A percentile compares a stretch with the other conserved stretches of the same genome.
Evolutionary conservation across 129 eudicot species (phyloP).

Genomic region (Chrysanthemum makinoi): DNA sequence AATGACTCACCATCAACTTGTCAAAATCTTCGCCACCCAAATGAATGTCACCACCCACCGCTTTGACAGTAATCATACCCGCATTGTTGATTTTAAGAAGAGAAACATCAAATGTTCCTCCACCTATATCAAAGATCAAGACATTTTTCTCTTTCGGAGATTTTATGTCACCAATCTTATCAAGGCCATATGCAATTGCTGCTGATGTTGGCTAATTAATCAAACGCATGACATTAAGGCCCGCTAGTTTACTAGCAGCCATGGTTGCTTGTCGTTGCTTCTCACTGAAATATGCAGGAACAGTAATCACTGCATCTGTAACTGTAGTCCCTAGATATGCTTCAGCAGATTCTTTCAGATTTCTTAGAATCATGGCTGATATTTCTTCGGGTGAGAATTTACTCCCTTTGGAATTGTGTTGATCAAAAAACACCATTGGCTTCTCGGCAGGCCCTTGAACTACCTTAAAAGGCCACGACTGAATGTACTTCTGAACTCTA

Average conservation of each 20-base stretch:
- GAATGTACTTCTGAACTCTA: constrained; percentile 7
- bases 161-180: background rate
- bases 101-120: constrained; percentile 27
- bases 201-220: constrained; percentile 1
- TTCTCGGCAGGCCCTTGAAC: constrained; percentile 1
- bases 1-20: constrained; percentile 8
- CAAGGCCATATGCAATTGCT: constrained; percentile 11
- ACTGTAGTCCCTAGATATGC: constrained; percentile 17
- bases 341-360: constrained; percentile 21
- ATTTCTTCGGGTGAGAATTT: constrained; percentile 23
- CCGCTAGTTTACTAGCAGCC: constrained; percentile 15
- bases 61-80: background rate
- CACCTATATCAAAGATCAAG: constrained; percentile 7
- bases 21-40: constrained; percentile 16
- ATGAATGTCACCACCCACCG: background rate
- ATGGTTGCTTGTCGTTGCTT: constrained; percentile 19
- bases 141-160: constrained; percentile 7
- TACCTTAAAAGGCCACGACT: constrained; percentile 21
- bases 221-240: constrained; percentile 10
- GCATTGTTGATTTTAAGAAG: constrained; percentile 13
- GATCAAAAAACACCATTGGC: background rate
- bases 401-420: background rate
- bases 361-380: constrained; percentile 15
- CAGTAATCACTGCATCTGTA: constrained; percentile 19
- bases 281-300: constrained; percentile 28